Evolutionary conservation across 257 asterid genomes (phyloP).

Genomic region (Salvia splendens): DNA sequence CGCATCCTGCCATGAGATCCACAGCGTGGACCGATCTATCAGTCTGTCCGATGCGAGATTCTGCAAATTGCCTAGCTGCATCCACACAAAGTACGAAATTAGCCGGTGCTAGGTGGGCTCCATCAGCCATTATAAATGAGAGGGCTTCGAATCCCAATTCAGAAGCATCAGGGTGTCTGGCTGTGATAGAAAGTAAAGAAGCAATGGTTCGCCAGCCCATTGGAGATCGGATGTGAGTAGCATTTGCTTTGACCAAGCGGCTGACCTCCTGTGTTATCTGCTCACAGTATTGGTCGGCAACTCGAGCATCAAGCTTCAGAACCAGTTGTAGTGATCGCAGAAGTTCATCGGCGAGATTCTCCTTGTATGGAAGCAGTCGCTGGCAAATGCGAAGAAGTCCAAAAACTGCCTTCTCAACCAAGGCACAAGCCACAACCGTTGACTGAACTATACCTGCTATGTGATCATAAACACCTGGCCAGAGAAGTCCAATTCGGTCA

Average conservation of each 20-base stretch:
- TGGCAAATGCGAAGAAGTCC: slow-evolving; percentile 95
- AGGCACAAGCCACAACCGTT: slow-evolving; percentile 86
- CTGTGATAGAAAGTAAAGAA: slow-evolving; percentile 77
- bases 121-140: slow-evolving; percentile 77
- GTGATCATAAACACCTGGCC: slow-evolving; percentile 96
- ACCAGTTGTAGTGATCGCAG: slow-evolving; percentile 81
- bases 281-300: slow-evolving; percentile 93
- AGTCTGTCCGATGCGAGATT: slow-evolving; percentile 88
- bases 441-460: slow-evolving; percentile 86
- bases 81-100: slow-evolving; percentile 74
- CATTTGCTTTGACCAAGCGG: slow-evolving; percentile 85
- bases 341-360: slow-evolving; percentile 82
- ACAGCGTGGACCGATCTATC: slow-evolving; percentile 79
- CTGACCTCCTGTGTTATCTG: slow-evolving; percentile 94
- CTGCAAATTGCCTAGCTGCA: slow-evolving; percentile 91
- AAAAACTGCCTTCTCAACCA: slow-evolving; percentile 91
- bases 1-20: slow-evolving; percentile 80
- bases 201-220: slow-evolving; percentile 89
- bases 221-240: slow-evolving; percentile 67
- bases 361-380: slow-evolving; percentile 88
- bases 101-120: slow-evolving; percentile 81
- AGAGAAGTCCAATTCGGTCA: slow-evolving; percentile 82
- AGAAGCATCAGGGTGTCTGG: slow-evolving; percentile 93
- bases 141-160: slow-evolving; percentile 91
- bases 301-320: slow-evolving; percentile 89